These are phyloP conservation scores for Suillus ampliporus DNA, from an alignment of 768 basidiomycete species.

Conservation along the genomic window DNA sequence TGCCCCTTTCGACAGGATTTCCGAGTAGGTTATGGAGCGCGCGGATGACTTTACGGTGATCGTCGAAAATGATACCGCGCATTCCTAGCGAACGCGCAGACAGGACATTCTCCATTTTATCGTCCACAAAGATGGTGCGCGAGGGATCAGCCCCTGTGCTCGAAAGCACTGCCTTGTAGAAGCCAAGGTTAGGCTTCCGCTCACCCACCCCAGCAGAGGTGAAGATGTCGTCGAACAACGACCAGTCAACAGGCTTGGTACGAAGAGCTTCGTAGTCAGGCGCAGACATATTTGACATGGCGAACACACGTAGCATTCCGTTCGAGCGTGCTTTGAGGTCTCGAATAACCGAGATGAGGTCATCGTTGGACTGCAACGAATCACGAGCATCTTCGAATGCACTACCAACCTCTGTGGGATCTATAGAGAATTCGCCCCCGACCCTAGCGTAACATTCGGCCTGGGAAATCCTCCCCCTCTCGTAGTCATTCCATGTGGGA, in stretches of 20 bases:
- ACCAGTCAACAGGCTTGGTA: constrained; percentile 53
- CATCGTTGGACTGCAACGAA: constrained; percentile 50
- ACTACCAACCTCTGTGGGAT: constrained; percentile 44
- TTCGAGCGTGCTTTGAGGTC: constrained; percentile 48
- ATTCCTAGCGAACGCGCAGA: constrained; percentile 62
- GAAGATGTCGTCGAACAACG: constrained; percentile 55
- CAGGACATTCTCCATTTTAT: constrained; percentile 63
- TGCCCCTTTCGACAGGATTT: constrained; percentile 51
- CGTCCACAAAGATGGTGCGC: constrained; percentile 60
- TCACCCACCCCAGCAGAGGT: constrained; percentile 57
- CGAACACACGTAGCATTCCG: constrained; percentile 48
- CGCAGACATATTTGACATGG: constrained; percentile 64
- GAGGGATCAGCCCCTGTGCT: constrained; percentile 50
- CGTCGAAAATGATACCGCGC: constrained; percentile 57
- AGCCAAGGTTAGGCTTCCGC: constrained; percentile 61
- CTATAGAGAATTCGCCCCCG: constrained; percentile 44
- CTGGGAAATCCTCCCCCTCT: constrained; percentile 51
- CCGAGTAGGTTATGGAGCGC: constrained; percentile 53
- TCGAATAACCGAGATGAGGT: constrained; percentile 50
- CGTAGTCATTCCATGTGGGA: constrained; percentile 59
- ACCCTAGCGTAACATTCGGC: constrained; percentile 49
- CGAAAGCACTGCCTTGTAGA: constrained; percentile 55
- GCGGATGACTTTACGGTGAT: constrained; percentile 45
- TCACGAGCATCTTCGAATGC: constrained; percentile 55
- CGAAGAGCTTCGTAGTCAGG: constrained; percentile 55